Base-by-base conservation (phyloP, 2,329 filamentous ascomycete genomes). In the Amauroascus niger region DNA sequence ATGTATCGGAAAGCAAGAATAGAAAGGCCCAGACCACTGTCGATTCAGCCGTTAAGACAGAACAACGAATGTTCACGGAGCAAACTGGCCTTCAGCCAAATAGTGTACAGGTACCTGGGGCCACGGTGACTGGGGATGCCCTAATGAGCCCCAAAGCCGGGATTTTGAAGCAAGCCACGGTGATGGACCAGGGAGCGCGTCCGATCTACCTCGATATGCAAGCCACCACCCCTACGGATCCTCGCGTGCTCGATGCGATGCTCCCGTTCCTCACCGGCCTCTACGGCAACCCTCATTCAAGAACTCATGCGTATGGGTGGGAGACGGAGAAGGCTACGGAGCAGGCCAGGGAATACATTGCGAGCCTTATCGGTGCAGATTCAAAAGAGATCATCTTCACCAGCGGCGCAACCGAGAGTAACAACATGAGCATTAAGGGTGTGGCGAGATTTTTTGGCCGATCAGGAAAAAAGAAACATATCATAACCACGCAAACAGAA, bases 361-460 rank as follows among this genome's bases (percentile, higher is more conserved):
- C 93, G 2, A 79, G 78, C 37, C 79, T 98, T 53, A 93, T 98
- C 60, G 91, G 91, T 24, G 93, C 93, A 26, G 89, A 98, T 68
- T 77, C 93, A 5, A 98, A 98, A 73, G 93, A 98, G 69, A 97
- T 98, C 60, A 94, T 98, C 64, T 97, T 98, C 73, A 98, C 93
- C 6, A 96, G 90, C 64, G 93, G 93, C 53, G 93, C 93, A 14
- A 98, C 93, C 0, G 93, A 98, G 75, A 96, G 89, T 68, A 98
- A 98, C 74, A 98, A 98, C 66, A 98, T 98, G 93, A 95, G 89
- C 71, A 88, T 98, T 75, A 98, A 98, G 75, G 93, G 93, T 59
- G 91, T 98, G 7, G 90, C 93, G 18, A 81, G 91, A 59, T 98
- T 98, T 74, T 96, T 96, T 68, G 89, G 88, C 60, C 82, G 88